Evolutionary conservation across 2,329 filamentous ascomycete species (phyloP), one percentile per base, ranked within the genome.

Genomic region (Alternaria novae-zelandiae): DNA sequence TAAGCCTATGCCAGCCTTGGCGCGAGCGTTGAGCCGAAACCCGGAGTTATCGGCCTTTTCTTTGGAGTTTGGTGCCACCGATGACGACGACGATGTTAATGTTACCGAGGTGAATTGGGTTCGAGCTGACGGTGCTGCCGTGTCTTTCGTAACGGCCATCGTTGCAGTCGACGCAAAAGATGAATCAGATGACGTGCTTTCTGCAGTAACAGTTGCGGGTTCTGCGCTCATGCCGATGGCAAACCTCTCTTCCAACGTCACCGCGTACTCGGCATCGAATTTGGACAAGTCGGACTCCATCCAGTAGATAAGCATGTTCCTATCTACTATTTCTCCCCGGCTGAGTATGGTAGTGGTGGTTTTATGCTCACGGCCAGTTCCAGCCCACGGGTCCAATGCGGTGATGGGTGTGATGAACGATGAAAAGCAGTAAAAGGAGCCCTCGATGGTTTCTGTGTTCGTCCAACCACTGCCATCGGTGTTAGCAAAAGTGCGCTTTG

Each of bases 171-270:
- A 17, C n/a, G 36, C 17, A 6, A 41, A 17, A 36, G 23, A 20
- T 20, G 28, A 8, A 6, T 3, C 20, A 10, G 12, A 26, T 9
- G 20, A 43, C 6, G n/a, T 9, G 11, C 15, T 44, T 8, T 44
- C 23, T 5, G 28, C 36, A 15, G 11, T 23, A 20, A 55, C 30
- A 50, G 45, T 58, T 12, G 30, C 58, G 8, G 63, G 54, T 2
- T 12, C 45, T 12, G 66, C 73, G 23, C 66, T 69, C 51, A 75
- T 36, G 36, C 36, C 36, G 8, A 41, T 41, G n/a, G n/a, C n/a
- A 17, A 41, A 41, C n/a, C n/a, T 41, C 8, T 17, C 36, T 17
- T 41, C 8, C n/a, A 41, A 17, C 0, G 36, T 17, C 36, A n/a
- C 15, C 9, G 36, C 36, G n/a, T 41, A 41, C 9, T 17, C 36